phyloP scores from a whole-genome alignment of 2,329 filamentous ascomycete genomes.

The Diaporthe destruens region DNA sequence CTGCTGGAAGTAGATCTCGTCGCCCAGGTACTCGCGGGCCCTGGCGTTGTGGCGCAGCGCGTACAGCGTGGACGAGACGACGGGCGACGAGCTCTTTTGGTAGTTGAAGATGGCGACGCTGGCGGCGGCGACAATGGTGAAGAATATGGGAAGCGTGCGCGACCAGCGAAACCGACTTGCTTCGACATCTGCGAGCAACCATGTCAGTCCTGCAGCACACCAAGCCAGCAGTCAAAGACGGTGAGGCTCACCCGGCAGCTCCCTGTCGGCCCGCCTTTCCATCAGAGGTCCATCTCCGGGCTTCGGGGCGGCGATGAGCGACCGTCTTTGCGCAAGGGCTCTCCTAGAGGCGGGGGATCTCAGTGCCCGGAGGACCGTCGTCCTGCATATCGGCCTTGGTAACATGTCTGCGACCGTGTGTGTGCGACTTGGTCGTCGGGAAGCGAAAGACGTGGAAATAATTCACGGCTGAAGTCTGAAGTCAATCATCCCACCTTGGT shows the following conservation, averaged over 20 bases:
- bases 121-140: constrained; percentile 75
- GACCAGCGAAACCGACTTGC: constrained; percentile 70
- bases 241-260: constrained; percentile 69
- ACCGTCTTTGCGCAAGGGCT: constrained; percentile 54
- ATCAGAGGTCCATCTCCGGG: constrained; percentile 73
- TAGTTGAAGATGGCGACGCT: constrained; percentile 98
- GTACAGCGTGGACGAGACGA: constrained; percentile 91
- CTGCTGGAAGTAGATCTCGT: constrained; percentile 85
- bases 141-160: constrained; percentile 84
- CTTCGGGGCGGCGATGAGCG: constrained; percentile 68
- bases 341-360: constrained; percentile 26
- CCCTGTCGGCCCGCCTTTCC: constrained; percentile 73
- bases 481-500: constrained; percentile 39
- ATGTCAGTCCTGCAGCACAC: background rate
- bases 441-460: constrained; percentile 2
- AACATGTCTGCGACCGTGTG: constrained; percentile 37
- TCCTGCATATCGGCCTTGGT: constrained; percentile 39
- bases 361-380: constrained; percentile 33
- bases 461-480: constrained; percentile 21
- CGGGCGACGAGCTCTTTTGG: constrained; percentile 90
- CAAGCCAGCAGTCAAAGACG: background rate
- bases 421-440: constrained; percentile 12
- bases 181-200: constrained; percentile 53
- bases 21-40: constrained; percentile 84
- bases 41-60: constrained; percentile 83